Percentiles rank a stretch among this genome's conserved stretches.
phyloP scores from a whole-genome alignment of 2,329 filamentous ascomycete genomes.

The Penicillium sumatraense region DNA sequence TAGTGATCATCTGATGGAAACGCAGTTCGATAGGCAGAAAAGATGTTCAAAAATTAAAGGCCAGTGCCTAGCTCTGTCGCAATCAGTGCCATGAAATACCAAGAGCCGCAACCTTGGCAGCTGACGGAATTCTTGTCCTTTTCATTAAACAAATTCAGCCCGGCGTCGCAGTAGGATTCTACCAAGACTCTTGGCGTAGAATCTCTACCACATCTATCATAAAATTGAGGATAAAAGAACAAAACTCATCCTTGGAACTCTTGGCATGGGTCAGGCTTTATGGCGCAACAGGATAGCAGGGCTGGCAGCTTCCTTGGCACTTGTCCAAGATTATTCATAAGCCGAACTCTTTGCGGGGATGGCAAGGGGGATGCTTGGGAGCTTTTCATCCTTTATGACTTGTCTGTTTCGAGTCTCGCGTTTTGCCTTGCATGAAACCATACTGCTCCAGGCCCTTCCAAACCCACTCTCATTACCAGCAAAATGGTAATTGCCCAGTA shows the following conservation, averaged over 20 bases:
- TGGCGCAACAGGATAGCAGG: neutral
- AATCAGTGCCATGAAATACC: neutral
- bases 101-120: neutral
- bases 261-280: constrained; percentile 8
- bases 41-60: too few relatives aligned
- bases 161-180: neutral
- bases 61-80: neutral
- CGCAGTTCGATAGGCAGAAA: too few relatives aligned
- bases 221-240: neutral
- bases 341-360: neutral
- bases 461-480: neutral
- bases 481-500: constrained; percentile 7
- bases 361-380: neutral
- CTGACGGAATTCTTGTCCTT: neutral
- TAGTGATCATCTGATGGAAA: too few relatives aligned
- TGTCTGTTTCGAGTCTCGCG: neutral
- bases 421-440: neutral
- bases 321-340: neutral
- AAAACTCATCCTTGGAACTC: neutral
- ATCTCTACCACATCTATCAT: neutral
- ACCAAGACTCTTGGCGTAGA: constrained; percentile 14
- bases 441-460: neutral
- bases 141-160: neutral
- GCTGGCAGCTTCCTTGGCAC: constrained; percentile 7
- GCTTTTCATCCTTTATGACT: neutral